Conservation (phyloP, 306 rosid species). For the Amphicarpaea edgeworthii region DNA sequence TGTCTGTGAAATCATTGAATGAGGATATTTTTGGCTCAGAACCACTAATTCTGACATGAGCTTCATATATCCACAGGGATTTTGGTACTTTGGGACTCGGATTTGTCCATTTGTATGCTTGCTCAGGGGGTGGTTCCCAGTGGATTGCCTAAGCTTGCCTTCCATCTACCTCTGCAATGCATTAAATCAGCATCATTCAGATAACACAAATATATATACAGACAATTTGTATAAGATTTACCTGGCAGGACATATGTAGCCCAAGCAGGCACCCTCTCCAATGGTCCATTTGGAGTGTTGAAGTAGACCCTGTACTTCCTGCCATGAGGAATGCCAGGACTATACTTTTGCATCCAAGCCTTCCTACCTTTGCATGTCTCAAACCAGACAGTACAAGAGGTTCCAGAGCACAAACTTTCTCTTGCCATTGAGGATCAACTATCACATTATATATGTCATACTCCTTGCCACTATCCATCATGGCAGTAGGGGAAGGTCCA, state of each 20-base stretch:
- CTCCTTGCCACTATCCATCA: slow-evolving; percentile 80
- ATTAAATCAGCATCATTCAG: slow-evolving; percentile 38
- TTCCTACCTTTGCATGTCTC: slow-evolving; percentile 97
- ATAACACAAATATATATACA: slow-evolving; percentile 17
- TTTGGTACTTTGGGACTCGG: slow-evolving; percentile 67
- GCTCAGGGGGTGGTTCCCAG: slow-evolving; percentile 97
- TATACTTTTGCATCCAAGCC: slow-evolving; percentile 90
- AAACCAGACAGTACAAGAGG: slow-evolving; percentile 88
- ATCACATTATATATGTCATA: slow-evolving; percentile 78
- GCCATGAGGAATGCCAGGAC: slow-evolving; percentile 88
- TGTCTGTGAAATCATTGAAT: slow-evolving; percentile 73
- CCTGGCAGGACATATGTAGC: slow-evolving; percentile 98
- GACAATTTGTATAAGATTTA: slow-evolving; percentile 43
- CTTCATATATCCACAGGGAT: slow-evolving; percentile 88
- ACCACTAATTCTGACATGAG: slow-evolving; percentile 98
- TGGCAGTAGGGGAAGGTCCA: slow-evolving; percentile 72
- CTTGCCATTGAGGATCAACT: slow-evolving; percentile 71
- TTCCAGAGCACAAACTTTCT: slow-evolving; percentile 64
- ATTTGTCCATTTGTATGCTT: slow-evolving; percentile 80
- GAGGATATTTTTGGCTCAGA: slow-evolving; percentile 84
- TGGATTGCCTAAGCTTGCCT: slow-evolving; percentile 84
- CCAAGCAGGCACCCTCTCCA: slow-evolving; percentile 99
- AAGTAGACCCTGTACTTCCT: slow-evolving; percentile 96
- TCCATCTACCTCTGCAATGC: slow-evolving; percentile 77
- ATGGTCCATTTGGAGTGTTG: slow-evolving; percentile 88